Conservation (phyloP, 1,139 yeast genomes). For the Saccharomyces hybrid region DNA sequence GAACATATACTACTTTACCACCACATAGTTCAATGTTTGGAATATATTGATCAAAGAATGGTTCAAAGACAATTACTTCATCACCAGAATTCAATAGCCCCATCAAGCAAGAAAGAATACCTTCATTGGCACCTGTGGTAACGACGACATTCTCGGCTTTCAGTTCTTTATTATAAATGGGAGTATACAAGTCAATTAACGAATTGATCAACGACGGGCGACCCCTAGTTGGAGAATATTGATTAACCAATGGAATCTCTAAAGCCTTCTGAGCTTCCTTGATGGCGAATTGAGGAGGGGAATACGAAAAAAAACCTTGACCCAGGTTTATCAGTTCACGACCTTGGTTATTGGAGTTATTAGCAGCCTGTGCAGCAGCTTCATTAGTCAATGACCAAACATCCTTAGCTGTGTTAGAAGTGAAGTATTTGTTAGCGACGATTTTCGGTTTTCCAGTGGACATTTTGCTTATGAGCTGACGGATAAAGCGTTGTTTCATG, state of each 20-base stretch:
- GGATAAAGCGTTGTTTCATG: not conserved
- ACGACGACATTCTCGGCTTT: constrained; percentile 45
- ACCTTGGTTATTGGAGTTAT: constrained; percentile 45
- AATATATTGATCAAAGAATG: constrained; percentile 93
- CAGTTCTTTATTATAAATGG: constrained; percentile 52
- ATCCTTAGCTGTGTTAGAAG: constrained; percentile 54
- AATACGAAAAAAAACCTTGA: constrained; percentile 93
- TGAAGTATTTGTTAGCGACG: constrained; percentile 52
- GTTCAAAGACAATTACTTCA: constrained; percentile 96
- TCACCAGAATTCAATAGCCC: constrained; percentile 84
- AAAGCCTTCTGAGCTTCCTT: constrained; percentile 76
- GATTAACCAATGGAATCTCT: constrained; percentile 66
- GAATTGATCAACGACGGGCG: constrained; percentile 67
- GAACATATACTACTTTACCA: constrained; percentile 80
- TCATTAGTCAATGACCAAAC: constrained; percentile 94
- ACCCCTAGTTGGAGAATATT: constrained; percentile 88
- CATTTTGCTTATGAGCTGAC: not conserved
- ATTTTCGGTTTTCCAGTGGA: constrained; percentile 9
- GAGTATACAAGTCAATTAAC: constrained; percentile 62
- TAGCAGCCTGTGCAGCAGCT: constrained; percentile 77
- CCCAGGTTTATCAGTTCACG: constrained; percentile 80
- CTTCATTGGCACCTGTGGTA: constrained; percentile 97
- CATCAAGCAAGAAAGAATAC: constrained; percentile 75
- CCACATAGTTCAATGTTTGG: constrained; percentile 91
- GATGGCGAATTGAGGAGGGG: constrained; percentile 86